phyloP scores from a whole-genome alignment of 169 alveolate genomes.

The Eimeria praecox region DNA sequence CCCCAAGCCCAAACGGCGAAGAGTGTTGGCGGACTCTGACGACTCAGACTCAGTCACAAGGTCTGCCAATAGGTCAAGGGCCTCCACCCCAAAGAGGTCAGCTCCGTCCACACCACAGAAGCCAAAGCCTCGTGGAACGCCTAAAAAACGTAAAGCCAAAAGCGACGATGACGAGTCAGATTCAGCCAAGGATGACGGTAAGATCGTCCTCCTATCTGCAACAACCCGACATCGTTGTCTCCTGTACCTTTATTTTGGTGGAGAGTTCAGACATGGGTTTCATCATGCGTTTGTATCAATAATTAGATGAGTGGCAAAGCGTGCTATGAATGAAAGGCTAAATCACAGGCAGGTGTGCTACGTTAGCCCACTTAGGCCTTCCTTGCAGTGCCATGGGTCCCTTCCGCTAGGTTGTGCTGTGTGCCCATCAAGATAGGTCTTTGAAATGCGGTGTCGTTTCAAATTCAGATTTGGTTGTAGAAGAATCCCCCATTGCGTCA shows the following conservation, averaged over 20 bases:
- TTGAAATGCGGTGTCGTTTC: neutral
- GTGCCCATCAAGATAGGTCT: neutral
- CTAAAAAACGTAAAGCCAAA: neutral
- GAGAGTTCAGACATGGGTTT: neutral
- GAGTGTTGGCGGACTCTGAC: constrained; percentile 38
- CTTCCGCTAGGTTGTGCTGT: neutral
- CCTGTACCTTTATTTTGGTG: neutral
- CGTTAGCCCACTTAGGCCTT: neutral
- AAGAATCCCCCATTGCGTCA: constrained; percentile 50
- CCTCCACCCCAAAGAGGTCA: constrained; percentile 32
- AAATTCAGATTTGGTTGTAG: constrained; percentile 39
- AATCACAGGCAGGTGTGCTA: neutral
- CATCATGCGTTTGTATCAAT: neutral
- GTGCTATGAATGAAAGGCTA: neutral
- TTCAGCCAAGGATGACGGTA: constrained; percentile 5
- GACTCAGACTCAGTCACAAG: constrained; percentile 35
- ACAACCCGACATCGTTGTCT: neutral
- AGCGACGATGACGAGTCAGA: neutral
- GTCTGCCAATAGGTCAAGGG: neutral
- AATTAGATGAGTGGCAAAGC: neutral
- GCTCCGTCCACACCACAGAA: constrained; percentile 49
- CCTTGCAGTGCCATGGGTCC: neutral
- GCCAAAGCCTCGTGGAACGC: constrained; percentile 32
- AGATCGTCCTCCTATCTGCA: neutral
- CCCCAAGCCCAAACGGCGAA: constrained; percentile 59